Base-by-base conservation (phyloP, 495 filamentous ascomycete genomes). In the Parmelia sp. region DNA sequence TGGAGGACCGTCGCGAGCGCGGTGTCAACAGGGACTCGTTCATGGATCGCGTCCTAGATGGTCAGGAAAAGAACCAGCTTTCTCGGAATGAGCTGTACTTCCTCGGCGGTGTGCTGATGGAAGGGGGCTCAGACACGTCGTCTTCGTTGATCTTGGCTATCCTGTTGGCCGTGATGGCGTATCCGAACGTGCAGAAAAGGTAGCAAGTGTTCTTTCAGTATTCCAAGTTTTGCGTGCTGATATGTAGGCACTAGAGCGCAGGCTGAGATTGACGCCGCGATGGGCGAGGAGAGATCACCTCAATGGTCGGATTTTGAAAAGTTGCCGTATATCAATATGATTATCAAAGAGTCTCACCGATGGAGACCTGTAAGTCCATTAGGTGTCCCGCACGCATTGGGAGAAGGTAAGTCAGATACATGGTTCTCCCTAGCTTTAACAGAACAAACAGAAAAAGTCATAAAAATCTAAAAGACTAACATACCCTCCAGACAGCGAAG, bases 71-170 rank as follows among this genome's bases (percentile, higher is more conserved):
- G 8, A 42, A 42, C 17, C 39, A 42, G 39, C 14, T 42, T 14
- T 9, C 7, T 42, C 8, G 14, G 5, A 9, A 42, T 17, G 8
- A 42, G 14, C 39, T 42, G 3, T 9, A 9, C 39, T 42, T 42
- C 14, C 39, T 42, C 17, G 39, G 39, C 3, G 39, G 39, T 11
- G 14, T 17, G 3, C 39, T 42, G 8, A 77, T 79, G 68, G 77
- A 83, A 71, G 80, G 77, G 4, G 82, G 80, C 11, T 75, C 74
- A 2, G 82, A 84, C 65, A 83, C 80, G 3, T 62, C 75, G 4
- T 66, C 72, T 17, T 64, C 67, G 2, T 58, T 76, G 21, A 72
- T 77, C 17, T 42, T 77, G 1, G 70, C 75, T 2, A 71, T 82
- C 55, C 70, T 83, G 2, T 73, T 76, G 11, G 81, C 81, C 3